Base-by-base conservation (phyloP, 1,284 basidiomycete species). In the Ganoderma boninense region DNA sequence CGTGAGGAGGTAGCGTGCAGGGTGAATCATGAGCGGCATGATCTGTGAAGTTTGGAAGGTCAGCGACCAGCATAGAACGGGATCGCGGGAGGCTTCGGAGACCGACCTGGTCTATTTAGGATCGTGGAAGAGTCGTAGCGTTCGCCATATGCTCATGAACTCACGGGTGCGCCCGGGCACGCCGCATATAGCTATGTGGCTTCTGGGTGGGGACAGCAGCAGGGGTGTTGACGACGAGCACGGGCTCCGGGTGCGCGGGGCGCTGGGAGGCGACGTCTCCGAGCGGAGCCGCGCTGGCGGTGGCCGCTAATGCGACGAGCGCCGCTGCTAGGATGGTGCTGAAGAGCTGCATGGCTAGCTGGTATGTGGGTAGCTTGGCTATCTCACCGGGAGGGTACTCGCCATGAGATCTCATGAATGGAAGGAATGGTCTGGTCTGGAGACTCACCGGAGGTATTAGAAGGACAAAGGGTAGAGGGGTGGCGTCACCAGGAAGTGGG, bases 121-220 rank as follows among this genome's bases (percentile, higher is more conserved):
- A 40, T 62, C 60, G 60, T 62, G 60, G 60, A 62, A 29, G 26
- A 44, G 60, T 62, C 40, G 60, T 62, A 42, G 60, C 23, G 40
- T 62, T 40, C 23, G 40, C 43, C 60, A 62, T 62, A 40, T 10
- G 40, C 60, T 62, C n/a, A 62, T 40, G n/a, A n/a, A 49, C 49
- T 52, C 49, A 52, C 49, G 60, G 60, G 40, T 62, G 60, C 14
- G 60, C 60, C 13, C 60, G 60, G 14, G 60, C 60, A 13, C 60
- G 60, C 23, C 60, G 60, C 40, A 43, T 42, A 43, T 62, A 62
- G 60, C 38, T 43, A 40, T 62, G 60, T n/a, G 60, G 40, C 40
- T 42, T 62, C 60, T 62, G 60, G 38, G 60, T 43, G 14, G 60
- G 60, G 60, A 62, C 23, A 10, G 38, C 23, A 23, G 60, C 14